phyloP scores from a whole-genome alignment of 352 stramenopile species.

The Pythium dissimile region DNA sequence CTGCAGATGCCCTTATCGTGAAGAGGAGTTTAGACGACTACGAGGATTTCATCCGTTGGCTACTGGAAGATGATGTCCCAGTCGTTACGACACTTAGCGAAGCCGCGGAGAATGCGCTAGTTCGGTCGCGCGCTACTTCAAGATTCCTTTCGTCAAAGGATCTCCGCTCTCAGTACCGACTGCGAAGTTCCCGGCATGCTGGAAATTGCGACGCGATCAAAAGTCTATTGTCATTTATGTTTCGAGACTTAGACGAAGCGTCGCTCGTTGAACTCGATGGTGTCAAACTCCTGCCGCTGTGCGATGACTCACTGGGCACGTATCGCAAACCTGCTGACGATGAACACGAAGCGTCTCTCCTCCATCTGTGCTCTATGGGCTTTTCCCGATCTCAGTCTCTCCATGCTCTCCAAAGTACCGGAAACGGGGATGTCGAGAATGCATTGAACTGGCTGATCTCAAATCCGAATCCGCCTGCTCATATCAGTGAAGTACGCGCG shows the following conservation, averaged over 20 bases:
- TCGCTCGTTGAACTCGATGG: conserved; percentile 30
- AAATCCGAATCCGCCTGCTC: conserved; percentile 26
- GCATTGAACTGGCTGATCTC: conserved; percentile 68
- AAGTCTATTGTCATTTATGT: conserved; percentile 46
- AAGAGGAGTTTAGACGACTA: conserved; percentile 31
- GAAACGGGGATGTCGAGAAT: conserved; percentile 36
- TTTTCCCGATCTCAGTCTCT: conserved; percentile 51
- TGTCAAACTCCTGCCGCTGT: conserved; percentile 57
- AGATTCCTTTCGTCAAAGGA: conserved; percentile 34
- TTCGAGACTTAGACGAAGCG: conserved; percentile 33
- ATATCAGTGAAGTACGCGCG: not conserved
- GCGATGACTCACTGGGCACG: conserved; percentile 38
- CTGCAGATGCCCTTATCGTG: conserved; percentile 39
- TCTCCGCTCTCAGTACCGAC: conserved; percentile 41
- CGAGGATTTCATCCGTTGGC: conserved; percentile 31
- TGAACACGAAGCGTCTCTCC: conserved; percentile 29
- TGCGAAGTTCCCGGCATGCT: conserved; percentile 35
- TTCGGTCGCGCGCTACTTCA: conserved; percentile 39
- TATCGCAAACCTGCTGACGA: conserved; percentile 30
- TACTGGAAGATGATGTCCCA: conserved; percentile 47
- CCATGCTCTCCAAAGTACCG: conserved; percentile 33
- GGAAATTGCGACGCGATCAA: conserved; percentile 32
- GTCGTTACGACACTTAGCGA: conserved; percentile 48
- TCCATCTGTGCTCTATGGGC: conserved; percentile 60
- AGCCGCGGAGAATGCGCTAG: conserved; percentile 43